Evolutionary conservation across 176 grass and related monocot genomes (phyloP).

Genomic region (Chloris gayana): DNA sequence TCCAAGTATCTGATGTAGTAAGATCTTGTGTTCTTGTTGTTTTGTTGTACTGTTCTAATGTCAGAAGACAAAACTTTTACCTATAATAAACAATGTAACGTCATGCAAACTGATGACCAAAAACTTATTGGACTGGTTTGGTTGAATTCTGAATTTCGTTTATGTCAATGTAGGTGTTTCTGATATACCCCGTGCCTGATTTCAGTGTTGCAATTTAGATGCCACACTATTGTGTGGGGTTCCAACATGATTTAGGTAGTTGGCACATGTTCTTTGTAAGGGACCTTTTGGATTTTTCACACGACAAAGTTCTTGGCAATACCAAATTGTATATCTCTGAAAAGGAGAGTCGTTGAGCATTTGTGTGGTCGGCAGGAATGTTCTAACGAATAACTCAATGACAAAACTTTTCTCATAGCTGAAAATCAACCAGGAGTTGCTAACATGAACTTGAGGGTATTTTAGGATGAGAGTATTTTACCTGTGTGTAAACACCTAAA

Average conservation of each 20-base stretch:
- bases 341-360: background rate
- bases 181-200: slow-evolving; percentile 25
- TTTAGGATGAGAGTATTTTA: no score
- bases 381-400: no score
- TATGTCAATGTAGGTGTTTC: background rate
- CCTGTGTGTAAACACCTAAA: no score
- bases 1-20: no score
- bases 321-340: background rate
- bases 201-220: background rate
- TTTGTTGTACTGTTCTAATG: background rate
- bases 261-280: background rate
- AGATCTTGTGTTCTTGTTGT: background rate
- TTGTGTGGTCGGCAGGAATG: background rate
- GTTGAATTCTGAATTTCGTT: background rate
- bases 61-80: background rate
- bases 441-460: no score
- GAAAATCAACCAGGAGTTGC: no score
- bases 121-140: slow-evolving; percentile 1
- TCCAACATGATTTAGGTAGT: slow-evolving; percentile 1
- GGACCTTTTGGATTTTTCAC: background rate
- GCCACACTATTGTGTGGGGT: background rate
- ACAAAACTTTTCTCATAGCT: no score
- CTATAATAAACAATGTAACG: slow-evolving; percentile 3
- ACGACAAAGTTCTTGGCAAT: background rate
- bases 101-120: background rate